Percentiles rank a stretch among this genome's conserved stretches.
phyloP scores from a whole-genome alignment of 2,329 filamentous ascomycete genomes.

The Aspergillus versicolor region DNA sequence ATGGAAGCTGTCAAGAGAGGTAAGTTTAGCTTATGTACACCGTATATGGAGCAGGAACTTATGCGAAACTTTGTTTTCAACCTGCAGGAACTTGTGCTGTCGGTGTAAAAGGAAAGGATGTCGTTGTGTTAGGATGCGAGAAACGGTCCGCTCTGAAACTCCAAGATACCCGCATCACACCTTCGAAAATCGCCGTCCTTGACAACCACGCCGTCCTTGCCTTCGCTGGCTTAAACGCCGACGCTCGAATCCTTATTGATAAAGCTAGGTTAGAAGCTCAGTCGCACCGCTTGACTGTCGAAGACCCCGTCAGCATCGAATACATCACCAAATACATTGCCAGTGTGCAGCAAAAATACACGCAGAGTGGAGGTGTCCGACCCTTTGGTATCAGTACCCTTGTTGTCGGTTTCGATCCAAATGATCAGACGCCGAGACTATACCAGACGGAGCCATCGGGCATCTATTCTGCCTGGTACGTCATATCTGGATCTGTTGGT shows the following conservation, averaged over 20 bases:
- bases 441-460: slow-evolving; percentile 99
- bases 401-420: slow-evolving; percentile 97
- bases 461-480: slow-evolving; percentile 97
- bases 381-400: slow-evolving; percentile 99
- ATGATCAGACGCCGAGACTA: slow-evolving; percentile 80
- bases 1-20: slow-evolving; percentile 98
- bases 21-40: slow-evolving; percentile 41
- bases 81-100: slow-evolving; percentile 87
- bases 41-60: slow-evolving; percentile 16
- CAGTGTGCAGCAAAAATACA: slow-evolving; percentile 97
- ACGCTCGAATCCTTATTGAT: slow-evolving; percentile 96
- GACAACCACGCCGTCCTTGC: slow-evolving; percentile 96
- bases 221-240: slow-evolving; percentile 95
- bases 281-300: slow-evolving; percentile 93
- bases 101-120: slow-evolving; percentile 89
- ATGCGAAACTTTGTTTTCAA: slow-evolving; percentile 11
- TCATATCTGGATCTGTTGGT: slow-evolving; percentile 10
- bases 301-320: slow-evolving; percentile 96
- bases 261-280: slow-evolving; percentile 97
- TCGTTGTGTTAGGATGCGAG: slow-evolving; percentile 96
- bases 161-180: slow-evolving; percentile 97
- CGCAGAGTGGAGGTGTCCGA: slow-evolving; percentile 94
- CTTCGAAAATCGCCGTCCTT: slow-evolving; percentile 95
- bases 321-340: slow-evolving; percentile 99
- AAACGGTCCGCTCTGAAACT: slow-evolving; percentile 99